Conservation (phyloP, 192 early-diverging fungal genomes). For the Entophlyctis luteolus region DNA sequence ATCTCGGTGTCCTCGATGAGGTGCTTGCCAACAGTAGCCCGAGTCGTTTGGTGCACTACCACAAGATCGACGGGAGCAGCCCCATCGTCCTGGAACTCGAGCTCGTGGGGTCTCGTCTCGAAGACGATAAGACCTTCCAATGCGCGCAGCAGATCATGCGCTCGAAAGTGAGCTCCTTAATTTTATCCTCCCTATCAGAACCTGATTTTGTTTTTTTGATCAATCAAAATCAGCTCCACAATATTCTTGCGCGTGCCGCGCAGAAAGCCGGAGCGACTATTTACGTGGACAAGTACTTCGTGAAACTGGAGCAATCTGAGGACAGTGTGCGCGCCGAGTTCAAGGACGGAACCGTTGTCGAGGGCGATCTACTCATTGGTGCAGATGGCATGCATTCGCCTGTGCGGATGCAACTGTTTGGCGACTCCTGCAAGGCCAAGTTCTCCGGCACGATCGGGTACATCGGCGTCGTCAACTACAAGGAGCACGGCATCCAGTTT, state of each 20-base stretch:
- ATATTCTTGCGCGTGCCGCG: neutral
- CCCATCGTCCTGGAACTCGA: neutral
- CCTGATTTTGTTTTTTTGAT: neutral
- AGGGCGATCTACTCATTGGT: constrained; percentile 16
- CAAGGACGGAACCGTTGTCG: neutral
- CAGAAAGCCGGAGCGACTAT: neutral
- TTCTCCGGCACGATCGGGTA: constrained; percentile 13
- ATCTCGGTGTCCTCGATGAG: neutral
- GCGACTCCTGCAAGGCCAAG: constrained; percentile 12
- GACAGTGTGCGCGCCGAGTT: neutral
- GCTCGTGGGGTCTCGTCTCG: neutral
- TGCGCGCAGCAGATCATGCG: neutral
- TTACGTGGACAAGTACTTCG: neutral
- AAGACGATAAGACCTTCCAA: neutral
- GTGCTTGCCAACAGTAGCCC: neutral
- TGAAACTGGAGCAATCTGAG: neutral
- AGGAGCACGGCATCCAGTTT: neutral
- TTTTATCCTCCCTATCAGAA: neutral
- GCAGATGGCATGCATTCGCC: constrained; percentile 13
- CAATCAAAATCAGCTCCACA: neutral
- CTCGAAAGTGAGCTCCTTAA: neutral
- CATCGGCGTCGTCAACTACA: constrained; percentile 1
- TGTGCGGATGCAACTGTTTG: constrained; percentile 24
- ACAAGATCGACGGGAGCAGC: neutral
- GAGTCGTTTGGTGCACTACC: neutral